A percentile compares a stretch with the other conserved stretches of the same genome.
These are phyloP conservation scores for Sarocladium oryzae DNA, from an alignment of 2,329 filamentous ascomycete species.

Conservation along the genomic window DNA sequence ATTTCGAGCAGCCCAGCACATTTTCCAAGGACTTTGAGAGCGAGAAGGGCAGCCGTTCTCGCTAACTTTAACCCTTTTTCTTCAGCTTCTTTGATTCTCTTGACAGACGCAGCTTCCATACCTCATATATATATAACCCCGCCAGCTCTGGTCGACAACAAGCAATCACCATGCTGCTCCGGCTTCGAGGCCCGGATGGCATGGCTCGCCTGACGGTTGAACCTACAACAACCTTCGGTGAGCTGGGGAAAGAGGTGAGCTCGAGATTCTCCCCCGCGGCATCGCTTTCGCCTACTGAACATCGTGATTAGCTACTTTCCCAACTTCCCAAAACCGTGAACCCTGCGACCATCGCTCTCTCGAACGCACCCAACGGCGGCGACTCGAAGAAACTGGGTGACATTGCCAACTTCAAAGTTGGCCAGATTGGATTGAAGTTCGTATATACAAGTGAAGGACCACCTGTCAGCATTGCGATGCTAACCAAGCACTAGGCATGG, in stretches of 20 bases:
- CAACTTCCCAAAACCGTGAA: slow-evolving; percentile 58
- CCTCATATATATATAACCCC: not conserved
- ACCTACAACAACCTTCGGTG: slow-evolving; percentile 63
- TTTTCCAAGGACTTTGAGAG: too few species aligned
- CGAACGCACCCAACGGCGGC: slow-evolving; percentile 52
- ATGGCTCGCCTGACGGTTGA: slow-evolving; percentile 81
- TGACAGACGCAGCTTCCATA: too few species aligned
- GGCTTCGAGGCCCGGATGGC: slow-evolving; percentile 87
- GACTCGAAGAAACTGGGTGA: slow-evolving; percentile 54
- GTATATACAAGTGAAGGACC: slow-evolving; percentile 12
- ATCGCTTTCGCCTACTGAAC: slow-evolving; percentile 13
- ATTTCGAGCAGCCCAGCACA: not conserved
- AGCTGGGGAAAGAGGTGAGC: slow-evolving; percentile 48
- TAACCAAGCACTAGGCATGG: slow-evolving; percentile 58
- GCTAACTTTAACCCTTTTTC: not conserved
- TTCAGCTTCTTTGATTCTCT: not conserved
- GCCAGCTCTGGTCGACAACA: not conserved
- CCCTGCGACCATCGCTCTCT: slow-evolving; percentile 51
- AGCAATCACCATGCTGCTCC: slow-evolving; percentile 59
- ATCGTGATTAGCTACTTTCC: slow-evolving; percentile 41
- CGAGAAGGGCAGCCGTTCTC: not conserved
- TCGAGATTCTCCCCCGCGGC: not conserved
- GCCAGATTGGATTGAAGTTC: slow-evolving; percentile 55
- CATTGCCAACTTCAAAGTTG: slow-evolving; percentile 48
- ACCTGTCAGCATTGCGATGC: not conserved